A percentile compares a stretch with the other conserved stretches of the same genome.
Conservation (phyloP, 768 basidiomycete genomes). For the Saitozyma podzolica region DNA sequence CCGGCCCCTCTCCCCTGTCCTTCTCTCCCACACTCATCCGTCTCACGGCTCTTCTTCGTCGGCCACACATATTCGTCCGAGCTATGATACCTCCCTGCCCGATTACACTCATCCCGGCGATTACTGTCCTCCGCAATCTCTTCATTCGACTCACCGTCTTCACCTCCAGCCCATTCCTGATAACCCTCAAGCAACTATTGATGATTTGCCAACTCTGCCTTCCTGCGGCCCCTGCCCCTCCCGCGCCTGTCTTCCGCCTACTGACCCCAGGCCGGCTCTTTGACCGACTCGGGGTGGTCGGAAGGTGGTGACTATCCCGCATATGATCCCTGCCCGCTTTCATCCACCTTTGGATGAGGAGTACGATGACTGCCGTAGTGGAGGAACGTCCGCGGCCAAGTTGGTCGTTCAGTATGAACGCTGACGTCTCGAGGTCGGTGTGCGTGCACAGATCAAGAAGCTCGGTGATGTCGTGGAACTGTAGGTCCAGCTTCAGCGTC, state of each 20-base stretch:
- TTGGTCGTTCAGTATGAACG: slow-evolving; percentile 91
- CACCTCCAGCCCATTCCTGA: slow-evolving; percentile 79
- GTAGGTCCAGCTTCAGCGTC: slow-evolving; percentile 8
- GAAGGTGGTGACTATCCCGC: neutral
- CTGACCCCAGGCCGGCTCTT: slow-evolving; percentile 1
- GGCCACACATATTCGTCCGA: neutral
- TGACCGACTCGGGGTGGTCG: slow-evolving; percentile 13
- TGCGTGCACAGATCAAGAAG: slow-evolving; percentile 75
- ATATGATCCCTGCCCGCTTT: slow-evolving; percentile 13
- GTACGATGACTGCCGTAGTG: slow-evolving; percentile 79
- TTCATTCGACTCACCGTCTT: slow-evolving; percentile 60
- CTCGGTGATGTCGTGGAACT: slow-evolving; percentile 50
- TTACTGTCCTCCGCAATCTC: neutral
- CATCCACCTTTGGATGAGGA: slow-evolving; percentile 83
- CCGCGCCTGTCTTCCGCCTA: slow-evolving; percentile 10
- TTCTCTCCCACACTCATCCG: too few species aligned
- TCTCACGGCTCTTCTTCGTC: neutral
- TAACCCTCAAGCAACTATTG: slow-evolving; percentile 78
- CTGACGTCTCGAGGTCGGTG: slow-evolving; percentile 64
- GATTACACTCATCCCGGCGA: neutral
- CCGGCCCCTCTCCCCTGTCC: too few species aligned
- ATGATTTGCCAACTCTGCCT: slow-evolving; percentile 59
- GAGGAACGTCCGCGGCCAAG: slow-evolving; percentile 87
- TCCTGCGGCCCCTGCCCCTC: neutral
- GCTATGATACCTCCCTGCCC: neutral